phyloP scores from a whole-genome alignment of 2,329 filamentous ascomycete genomes.

The Calonectria multiphialidica region DNA sequence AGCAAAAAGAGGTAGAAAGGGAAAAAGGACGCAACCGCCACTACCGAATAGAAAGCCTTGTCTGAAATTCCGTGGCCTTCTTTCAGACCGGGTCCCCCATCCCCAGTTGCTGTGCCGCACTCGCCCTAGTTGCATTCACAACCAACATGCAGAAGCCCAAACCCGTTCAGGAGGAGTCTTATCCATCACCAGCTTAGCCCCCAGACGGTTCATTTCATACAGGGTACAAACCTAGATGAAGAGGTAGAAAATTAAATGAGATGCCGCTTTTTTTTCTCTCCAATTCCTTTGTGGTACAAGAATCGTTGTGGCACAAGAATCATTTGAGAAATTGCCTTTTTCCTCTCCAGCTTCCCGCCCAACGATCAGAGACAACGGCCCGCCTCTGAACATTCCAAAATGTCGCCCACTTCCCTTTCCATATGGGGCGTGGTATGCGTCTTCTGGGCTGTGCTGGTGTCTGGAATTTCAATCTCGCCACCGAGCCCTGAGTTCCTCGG shows the following conservation, averaged over 20 bases:
- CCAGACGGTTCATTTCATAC: neutral
- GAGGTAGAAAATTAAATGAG: neutral
- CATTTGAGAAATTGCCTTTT: neutral
- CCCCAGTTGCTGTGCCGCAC: neutral
- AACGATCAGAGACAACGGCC: neutral
- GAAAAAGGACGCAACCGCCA: neutral
- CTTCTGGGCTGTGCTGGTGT: neutral
- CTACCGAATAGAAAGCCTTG: neutral
- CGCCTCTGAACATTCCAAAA: neutral
- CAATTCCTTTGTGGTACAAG: neutral
- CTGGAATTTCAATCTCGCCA: conserved; percentile 6
- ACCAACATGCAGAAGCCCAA: conserved; percentile 21
- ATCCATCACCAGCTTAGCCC: neutral
- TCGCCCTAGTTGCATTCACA: neutral
- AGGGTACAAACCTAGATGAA: neutral
- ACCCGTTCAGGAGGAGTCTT: conserved; percentile 9
- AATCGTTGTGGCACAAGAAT: neutral
- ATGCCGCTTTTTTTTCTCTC: neutral
- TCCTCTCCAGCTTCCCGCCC: neutral
- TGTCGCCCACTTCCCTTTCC: neutral
- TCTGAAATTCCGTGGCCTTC: neutral
- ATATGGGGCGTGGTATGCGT: neutral
- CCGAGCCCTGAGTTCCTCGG: neutral
- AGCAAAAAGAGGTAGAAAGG: neutral
- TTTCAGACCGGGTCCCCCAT: neutral